Conservation (phyloP, 2,329 filamentous ascomycete species). For the Sarocladium oryzae region DNA sequence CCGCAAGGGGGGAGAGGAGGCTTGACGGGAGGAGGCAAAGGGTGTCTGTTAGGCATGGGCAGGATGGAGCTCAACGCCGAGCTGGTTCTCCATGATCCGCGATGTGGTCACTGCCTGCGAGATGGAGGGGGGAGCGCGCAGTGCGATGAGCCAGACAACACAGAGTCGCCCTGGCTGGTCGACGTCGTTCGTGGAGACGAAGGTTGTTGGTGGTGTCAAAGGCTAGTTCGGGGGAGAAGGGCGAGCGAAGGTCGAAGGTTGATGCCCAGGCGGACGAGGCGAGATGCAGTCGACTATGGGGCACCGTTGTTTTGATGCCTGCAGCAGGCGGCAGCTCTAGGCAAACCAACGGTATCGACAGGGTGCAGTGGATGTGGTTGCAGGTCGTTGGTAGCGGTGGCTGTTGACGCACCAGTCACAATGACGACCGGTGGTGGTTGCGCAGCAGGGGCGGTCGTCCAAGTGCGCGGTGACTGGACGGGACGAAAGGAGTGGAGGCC, state of each 20-base stretch:
- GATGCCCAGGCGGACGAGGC: slow-evolving; percentile 8
- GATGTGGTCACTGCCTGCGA: background rate
- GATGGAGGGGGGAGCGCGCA: too few species aligned
- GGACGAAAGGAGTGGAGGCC: slow-evolving; percentile 8
- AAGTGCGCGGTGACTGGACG: slow-evolving; percentile 6
- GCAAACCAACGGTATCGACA: background rate
- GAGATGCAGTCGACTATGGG: slow-evolving; percentile 2
- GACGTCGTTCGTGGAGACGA: slow-evolving; percentile 8
- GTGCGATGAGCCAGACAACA: too few species aligned
- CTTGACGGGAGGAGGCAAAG: background rate
- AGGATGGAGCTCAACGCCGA: slow-evolving; percentile 1
- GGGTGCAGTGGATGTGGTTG: background rate
- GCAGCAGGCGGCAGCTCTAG: slow-evolving; percentile 12
- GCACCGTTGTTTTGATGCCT: background rate
- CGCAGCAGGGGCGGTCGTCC: slow-evolving; percentile 1
- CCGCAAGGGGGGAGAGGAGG: slow-evolving; percentile 8
- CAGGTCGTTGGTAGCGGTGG: background rate
- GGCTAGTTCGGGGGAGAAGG: background rate
- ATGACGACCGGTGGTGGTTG: slow-evolving; percentile 2
- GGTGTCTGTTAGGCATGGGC: slow-evolving; percentile 5
- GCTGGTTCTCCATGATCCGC: slow-evolving; percentile 8
- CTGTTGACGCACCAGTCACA: too few species aligned
- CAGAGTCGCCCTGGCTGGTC: background rate
- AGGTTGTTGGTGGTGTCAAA: slow-evolving; percentile 3
- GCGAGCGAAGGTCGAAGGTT: background rate